Base-by-base conservation (phyloP, 129 eudicot genomes). In the Tagetes erecta region DNA sequence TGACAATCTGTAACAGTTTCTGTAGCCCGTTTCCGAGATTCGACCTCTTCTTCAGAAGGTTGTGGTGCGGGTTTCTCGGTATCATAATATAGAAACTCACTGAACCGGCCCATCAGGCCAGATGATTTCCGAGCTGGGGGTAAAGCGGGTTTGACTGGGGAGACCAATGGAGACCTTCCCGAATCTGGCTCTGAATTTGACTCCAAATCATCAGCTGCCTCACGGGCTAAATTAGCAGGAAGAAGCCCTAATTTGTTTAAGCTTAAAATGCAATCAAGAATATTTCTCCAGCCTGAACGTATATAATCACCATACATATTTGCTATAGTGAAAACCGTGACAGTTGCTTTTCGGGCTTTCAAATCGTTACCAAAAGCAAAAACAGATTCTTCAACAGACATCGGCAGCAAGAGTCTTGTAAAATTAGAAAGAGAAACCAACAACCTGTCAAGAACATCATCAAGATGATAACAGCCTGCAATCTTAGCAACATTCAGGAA, bases 241-340 rank as follows among this genome's bases (percentile, higher is more conserved):
- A 90, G 86, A 84, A 90, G 94, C 39, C 96, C 96, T 37, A 84
- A 67, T 78, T 82, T 85, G 80, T 90, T 91, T 83, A 90, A 80
- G 55, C 94, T 87, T 72, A 90, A 53, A 72, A 87, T 80, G 83
- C 96, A 90, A 47, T 90, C 96, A 33, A 87, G 78, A 52, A 90
- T 84, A 79, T 90, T 84, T 62, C 85, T 83, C 97, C 97, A 90
- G 27, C 97, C 97, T 0, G 94, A 76, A n/a, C 87, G 97, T 47
- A 90, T 82, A 46, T 85, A 80, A 57, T 90, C 97, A 33, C 97
- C 90, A 30, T 87, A 87, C 35, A 55, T 68, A 79, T 87, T 90
- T 52, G 94, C 94, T 30, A 90, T 84, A 6, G 86, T 83, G 77
- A 90, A 90, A 72, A 90, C 91, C 12, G 97, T 83, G 5, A 84